Base-by-base conservation (phyloP, 768 basidiomycete species). In the Xerocomellus amylosporus region DNA sequence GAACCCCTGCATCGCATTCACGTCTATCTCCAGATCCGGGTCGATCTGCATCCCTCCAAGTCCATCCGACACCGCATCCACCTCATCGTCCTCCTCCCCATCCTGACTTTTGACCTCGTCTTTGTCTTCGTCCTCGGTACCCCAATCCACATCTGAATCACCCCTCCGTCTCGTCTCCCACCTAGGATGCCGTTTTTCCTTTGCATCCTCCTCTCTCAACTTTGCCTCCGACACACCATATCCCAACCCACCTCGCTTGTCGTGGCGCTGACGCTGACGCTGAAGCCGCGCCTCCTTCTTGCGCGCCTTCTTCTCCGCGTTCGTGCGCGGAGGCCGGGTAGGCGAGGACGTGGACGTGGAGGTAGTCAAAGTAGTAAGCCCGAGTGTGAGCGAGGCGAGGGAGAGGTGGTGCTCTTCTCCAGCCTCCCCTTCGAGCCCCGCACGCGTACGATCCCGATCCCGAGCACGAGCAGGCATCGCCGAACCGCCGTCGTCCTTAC, bases 121-220 rank as follows among this genome's bases (percentile, higher is more conserved):
- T 36, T 68, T 74, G 8, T 63, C 75, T 9, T 71, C 75, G 14
- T 73, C 75, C 5, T 66, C 73, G 43, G 77, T 79, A 2, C 83
- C 85, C 83, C 84, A 87, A 40, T 87, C 82, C 13, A 89, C 55
- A 63, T 90, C 89, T 28, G 84, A 86, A 64, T 87, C 87, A 0
- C 77, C 85, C 41, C 74, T 70, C 47, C 86, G 77, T 66, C 81
- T 72, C 58, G 84, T 77, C n/a, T 74, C 72, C 68, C 74, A 71
- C 51, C 73, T 72, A 4, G 75, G 70, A 61, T 79, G 74, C 22
- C 45, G 63, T 22, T 46, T 58, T 30, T 77, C 75, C 15, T 49
- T 57, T 4, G 51, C 59, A 36, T 68, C 63, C 12, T 64, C 70
- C 17, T 66, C 73, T 17, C 67, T 78, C 59, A 86, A 61, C 58